Evolutionary conservation across 2,329 filamentous ascomycete genomes (phyloP).

Genomic region (Microascus cirrosus): DNA sequence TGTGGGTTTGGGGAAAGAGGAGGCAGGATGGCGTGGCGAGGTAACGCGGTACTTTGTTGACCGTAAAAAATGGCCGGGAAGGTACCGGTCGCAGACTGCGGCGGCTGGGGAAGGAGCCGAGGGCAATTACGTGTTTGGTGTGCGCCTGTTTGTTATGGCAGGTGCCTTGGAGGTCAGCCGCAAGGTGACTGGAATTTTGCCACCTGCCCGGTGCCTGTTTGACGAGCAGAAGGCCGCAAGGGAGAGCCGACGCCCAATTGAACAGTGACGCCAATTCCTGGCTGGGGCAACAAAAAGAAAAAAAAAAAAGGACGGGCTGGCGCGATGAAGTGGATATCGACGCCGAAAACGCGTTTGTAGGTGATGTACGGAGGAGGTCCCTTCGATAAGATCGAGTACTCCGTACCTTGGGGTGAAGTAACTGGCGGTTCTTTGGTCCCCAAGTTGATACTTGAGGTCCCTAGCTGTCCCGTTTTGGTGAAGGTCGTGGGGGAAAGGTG

Average conservation of each 20-base stretch:
- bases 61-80: not conserved
- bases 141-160: not conserved
- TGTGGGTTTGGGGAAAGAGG: not conserved
- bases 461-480: constrained; percentile 2
- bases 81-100: not conserved
- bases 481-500: constrained; percentile 1
- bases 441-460: not conserved
- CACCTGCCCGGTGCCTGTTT: not conserved
- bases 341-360: not conserved
- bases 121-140: constrained; percentile 4
- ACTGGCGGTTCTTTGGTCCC: not conserved
- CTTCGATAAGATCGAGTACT: not conserved
- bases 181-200: not conserved
- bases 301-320: not conserved
- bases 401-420: constrained; percentile 2
- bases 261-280: not conserved
- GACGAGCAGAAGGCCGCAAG: not conserved
- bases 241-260: not conserved
- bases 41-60: not conserved
- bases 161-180: not conserved
- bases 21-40: not conserved
- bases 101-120: constrained; percentile 2
- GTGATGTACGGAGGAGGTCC: not conserved
- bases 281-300: not conserved
- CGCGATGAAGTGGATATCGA: not conserved